Evolutionary conservation across 2,329 filamentous ascomycete genomes (phyloP).

Genomic region (Aspergillus candidus): DNA sequence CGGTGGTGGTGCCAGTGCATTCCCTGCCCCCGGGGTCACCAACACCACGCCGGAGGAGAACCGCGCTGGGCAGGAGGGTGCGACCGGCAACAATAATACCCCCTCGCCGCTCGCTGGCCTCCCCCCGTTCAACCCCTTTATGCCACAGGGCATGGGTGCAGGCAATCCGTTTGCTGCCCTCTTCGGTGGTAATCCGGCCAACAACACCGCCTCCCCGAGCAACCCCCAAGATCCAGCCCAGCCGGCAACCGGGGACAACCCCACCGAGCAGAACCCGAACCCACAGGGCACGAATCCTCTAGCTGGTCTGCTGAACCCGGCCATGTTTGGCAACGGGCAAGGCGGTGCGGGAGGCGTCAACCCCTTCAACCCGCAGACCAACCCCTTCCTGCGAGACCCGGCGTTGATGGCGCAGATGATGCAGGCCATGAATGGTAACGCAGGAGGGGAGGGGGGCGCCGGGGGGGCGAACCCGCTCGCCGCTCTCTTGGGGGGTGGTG

Average conservation of each 20-base stretch:
- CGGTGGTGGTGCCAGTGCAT: slow-evolving; percentile 48
- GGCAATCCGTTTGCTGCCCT: slow-evolving; percentile 59
- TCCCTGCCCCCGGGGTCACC: slow-evolving; percentile 86
- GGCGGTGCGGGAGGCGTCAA: slow-evolving; percentile 39
- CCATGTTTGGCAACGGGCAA: slow-evolving; percentile 27
- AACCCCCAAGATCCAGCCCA: slow-evolving; percentile 27
- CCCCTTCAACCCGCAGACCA: slow-evolving; percentile 43
- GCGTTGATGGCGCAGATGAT: slow-evolving; percentile 54
- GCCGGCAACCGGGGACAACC: slow-evolving; percentile 24
- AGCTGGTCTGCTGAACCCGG: slow-evolving; percentile 55
- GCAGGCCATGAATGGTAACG: slow-evolving; percentile 41
- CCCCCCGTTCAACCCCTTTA: slow-evolving; percentile 29
- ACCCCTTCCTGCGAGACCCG: slow-evolving; percentile 56
- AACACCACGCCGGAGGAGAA: slow-evolving; percentile 67
- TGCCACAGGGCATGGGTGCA: slow-evolving; percentile 19
- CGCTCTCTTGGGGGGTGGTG: slow-evolving; percentile 51
- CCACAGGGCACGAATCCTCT: slow-evolving; percentile 58
- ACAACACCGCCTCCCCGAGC: slow-evolving; percentile 19
- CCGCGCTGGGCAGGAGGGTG: slow-evolving; percentile 30
- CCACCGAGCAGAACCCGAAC: slow-evolving; percentile 27
- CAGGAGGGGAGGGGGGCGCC: slow-evolving; percentile 28
- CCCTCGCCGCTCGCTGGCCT: slow-evolving; percentile 38
- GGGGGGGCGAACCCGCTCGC: slow-evolving; percentile 40
- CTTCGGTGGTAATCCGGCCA: slow-evolving; percentile 40
- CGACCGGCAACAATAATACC: slow-evolving; percentile 32